Evolutionary conservation across 1,139 yeast species (phyloP).

Genomic region (Starmera stellimalicola): DNA sequence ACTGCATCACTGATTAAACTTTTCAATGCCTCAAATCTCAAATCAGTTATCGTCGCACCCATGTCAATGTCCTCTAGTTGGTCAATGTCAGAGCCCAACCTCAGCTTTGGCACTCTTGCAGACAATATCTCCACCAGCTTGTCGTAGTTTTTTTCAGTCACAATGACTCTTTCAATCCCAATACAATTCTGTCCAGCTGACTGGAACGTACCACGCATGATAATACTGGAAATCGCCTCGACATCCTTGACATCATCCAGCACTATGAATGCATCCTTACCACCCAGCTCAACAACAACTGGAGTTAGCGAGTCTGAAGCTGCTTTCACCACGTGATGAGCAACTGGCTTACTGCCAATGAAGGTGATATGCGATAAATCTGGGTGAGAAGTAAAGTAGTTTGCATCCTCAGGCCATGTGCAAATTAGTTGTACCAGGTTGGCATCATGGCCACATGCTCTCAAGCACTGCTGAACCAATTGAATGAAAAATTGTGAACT

Average conservation of each 20-base stretch:
- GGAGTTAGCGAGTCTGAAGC: conserved; percentile 85
- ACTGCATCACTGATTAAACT: conserved; percentile 66
- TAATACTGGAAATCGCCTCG: conserved; percentile 61
- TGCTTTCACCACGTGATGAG: conserved; percentile 73
- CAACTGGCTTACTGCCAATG: conserved; percentile 92
- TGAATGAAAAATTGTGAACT: conserved; percentile 71
- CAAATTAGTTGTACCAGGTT: conserved; percentile 75
- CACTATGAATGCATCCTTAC: conserved; percentile 84
- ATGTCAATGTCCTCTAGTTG: conserved; percentile 83
- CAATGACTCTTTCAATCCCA: conserved; percentile 90
- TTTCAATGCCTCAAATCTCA: conserved; percentile 61
- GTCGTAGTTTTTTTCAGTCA: conserved; percentile 58
- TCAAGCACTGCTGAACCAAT: conserved; percentile 62
- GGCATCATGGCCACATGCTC: conserved; percentile 66
- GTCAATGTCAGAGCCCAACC: conserved; percentile 88
- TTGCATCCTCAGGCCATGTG: conserved; percentile 79
- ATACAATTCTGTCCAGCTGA: conserved; percentile 97
- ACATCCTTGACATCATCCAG: conserved; percentile 60
- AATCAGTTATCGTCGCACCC: conserved; percentile 89
- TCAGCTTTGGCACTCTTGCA: conserved; percentile 46
- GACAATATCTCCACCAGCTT: conserved; percentile 46
- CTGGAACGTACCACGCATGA: conserved; percentile 92
- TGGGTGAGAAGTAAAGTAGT: conserved; percentile 74
- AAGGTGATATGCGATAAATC: conserved; percentile 82
- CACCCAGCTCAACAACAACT: conserved; percentile 91